Percentiles rank a stretch among this genome's conserved stretches.
Evolutionary conservation across 2,329 filamentous ascomycete species (phyloP).

Genomic region (Diaporthe citrichinensis): DNA sequence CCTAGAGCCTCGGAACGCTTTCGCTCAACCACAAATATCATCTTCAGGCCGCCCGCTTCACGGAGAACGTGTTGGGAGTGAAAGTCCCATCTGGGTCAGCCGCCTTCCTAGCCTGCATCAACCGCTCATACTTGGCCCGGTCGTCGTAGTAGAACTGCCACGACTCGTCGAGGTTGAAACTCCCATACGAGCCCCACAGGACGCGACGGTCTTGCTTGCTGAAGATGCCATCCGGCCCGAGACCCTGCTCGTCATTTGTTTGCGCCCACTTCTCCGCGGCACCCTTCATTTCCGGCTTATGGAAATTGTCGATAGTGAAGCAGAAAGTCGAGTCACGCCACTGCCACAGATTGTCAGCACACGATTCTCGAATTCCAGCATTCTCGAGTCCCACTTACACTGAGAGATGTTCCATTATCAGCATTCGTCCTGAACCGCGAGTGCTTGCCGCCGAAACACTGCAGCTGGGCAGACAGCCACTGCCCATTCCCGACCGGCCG

Average conservation of each 20-base stretch:
- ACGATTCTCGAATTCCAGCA: not conserved
- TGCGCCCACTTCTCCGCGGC: slow-evolving; percentile 59
- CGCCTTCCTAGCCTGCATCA: slow-evolving; percentile 48
- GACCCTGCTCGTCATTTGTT: slow-evolving; percentile 53
- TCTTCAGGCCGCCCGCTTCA: slow-evolving; percentile 14
- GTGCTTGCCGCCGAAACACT: slow-evolving; percentile 59
- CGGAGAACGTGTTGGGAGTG: slow-evolving; percentile 53
- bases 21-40: not conserved
- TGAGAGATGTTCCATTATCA: slow-evolving; percentile 61
- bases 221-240: slow-evolving; percentile 49
- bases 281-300: slow-evolving; percentile 50
- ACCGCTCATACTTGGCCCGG: slow-evolving; percentile 51
- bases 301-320: slow-evolving; percentile 60
- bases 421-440: slow-evolving; percentile 58
- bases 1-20: not conserved
- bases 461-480: slow-evolving; percentile 61
- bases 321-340: slow-evolving; percentile 61
- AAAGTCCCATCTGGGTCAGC: slow-evolving; percentile 55
- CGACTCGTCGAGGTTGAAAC: slow-evolving; percentile 52
- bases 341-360: not conserved
- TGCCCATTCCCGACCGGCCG: slow-evolving; percentile 51
- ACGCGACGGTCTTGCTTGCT: slow-evolving; percentile 55
- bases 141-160: slow-evolving; percentile 55
- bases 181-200: slow-evolving; percentile 57
- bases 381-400: slow-evolving; percentile 41